Percentiles rank a stretch among this genome's conserved stretches.
These are phyloP conservation scores for Jimgerdemannia lactiflua DNA, from an alignment of 192 early-diverging fungal species.

Conservation along the genomic window DNA sequence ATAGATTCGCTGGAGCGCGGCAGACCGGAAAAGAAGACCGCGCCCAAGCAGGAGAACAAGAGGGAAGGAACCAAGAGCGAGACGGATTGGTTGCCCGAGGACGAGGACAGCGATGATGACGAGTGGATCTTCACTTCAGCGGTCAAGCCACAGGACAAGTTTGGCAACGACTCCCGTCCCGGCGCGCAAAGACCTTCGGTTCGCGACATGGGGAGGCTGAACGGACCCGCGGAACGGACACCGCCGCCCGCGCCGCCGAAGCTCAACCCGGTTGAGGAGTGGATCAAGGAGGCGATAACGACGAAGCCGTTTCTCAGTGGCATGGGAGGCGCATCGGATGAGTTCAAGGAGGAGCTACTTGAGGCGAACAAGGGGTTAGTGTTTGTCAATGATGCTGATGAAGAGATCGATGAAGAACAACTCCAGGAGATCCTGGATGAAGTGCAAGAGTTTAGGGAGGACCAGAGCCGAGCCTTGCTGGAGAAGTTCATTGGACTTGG, in stretches of 20 bases:
- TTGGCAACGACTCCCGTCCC: not conserved
- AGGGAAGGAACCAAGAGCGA: too few species aligned
- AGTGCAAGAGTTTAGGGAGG: slow-evolving; percentile 21
- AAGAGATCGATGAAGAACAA: slow-evolving; percentile 50
- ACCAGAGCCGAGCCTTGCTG: too few species aligned
- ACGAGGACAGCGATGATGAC: not conserved
- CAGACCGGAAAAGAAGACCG: slow-evolving; percentile 1
- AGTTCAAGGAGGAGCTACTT: slow-evolving; percentile 17
- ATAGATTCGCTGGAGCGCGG: slow-evolving; percentile 38
- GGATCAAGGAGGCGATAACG: slow-evolving; percentile 28
- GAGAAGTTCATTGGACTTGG: slow-evolving; percentile 5
- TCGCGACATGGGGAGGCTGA: not conserved
- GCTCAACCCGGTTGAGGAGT: slow-evolving; percentile 23
- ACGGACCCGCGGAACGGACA: slow-evolving; percentile 5
- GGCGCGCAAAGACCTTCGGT: not conserved
- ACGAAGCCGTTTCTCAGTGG: not conserved
- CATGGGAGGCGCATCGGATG: slow-evolving; percentile 3
- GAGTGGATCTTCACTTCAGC: not conserved
- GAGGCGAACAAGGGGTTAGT: slow-evolving; percentile 27
- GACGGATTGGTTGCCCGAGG: too few species aligned
- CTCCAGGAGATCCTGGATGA: slow-evolving; percentile 32
- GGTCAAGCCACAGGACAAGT: not conserved
- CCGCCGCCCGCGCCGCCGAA: not conserved
- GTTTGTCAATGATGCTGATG: slow-evolving; percentile 39
- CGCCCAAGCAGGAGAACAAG: not conserved